Conservation (phyloP, 1,284 basidiomycete genomes). For the Marasmius tenuissimus region DNA sequence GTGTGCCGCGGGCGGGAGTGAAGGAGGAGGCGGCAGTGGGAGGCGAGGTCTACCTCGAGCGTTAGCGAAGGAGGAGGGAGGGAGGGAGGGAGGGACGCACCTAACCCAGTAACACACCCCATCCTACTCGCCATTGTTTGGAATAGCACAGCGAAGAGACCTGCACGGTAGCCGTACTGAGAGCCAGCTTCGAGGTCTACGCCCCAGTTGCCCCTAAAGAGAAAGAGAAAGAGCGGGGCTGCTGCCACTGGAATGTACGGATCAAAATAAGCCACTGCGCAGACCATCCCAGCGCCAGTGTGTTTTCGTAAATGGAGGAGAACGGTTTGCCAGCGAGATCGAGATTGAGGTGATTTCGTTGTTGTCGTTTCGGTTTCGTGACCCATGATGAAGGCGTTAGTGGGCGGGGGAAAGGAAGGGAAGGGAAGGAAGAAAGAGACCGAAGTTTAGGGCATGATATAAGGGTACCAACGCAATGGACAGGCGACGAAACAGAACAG, state of each 20-base stretch:
- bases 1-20: conserved; percentile 47
- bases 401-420: no score
- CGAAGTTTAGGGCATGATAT: no score
- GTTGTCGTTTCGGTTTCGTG: no score
- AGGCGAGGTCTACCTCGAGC: conserved; percentile 39
- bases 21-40: conserved; percentile 55
- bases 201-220: conserved; percentile 49
- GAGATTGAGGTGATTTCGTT: no score
- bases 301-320: conserved; percentile 39
- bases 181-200: conserved; percentile 65
- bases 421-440: no score
- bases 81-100: conserved; percentile 20
- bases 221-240: neutral
- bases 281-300: conserved; percentile 38
- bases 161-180: conserved; percentile 67
- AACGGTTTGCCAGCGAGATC: no score
- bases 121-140: conserved; percentile 49
- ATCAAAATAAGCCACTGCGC: conserved; percentile 50
- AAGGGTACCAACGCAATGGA: no score
- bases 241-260: conserved; percentile 42
- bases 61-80: neutral
- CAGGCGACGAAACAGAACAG: no score
- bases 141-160: conserved; percentile 62
- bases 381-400: no score
- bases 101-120: conserved; percentile 50